Evolutionary conservation across 768 basidiomycete genomes (phyloP).

Genomic region (Boletales sp.): DNA sequence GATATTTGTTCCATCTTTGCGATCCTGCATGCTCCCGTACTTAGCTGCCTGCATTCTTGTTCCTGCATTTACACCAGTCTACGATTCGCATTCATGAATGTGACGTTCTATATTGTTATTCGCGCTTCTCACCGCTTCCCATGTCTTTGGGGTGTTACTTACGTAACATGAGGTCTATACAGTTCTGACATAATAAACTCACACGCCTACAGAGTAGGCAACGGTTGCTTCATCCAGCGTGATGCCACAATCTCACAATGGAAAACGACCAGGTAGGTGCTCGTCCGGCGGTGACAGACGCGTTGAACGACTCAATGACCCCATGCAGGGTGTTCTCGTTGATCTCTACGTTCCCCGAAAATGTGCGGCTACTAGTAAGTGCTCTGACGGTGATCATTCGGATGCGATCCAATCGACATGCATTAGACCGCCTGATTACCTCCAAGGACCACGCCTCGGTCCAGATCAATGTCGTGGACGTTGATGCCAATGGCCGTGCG

Average conservation of each 20-base stretch:
- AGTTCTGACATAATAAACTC: slow-evolving; percentile 28
- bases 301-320: slow-evolving; percentile 1
- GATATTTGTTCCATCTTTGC: slow-evolving; percentile 13
- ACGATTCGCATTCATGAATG: slow-evolving; percentile 18
- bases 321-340: slow-evolving; percentile 85
- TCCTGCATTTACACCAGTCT: slow-evolving; percentile 14
- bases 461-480: slow-evolving; percentile 92
- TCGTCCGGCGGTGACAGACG: not conserved
- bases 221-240: not conserved
- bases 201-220: slow-evolving; percentile 21
- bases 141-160: not conserved
- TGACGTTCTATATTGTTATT: slow-evolving; percentile 10
- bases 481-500: slow-evolving; percentile 85
- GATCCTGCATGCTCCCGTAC: slow-evolving; percentile 13
- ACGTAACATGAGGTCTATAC: slow-evolving; percentile 18
- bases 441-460: slow-evolving; percentile 99
- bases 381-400: not conserved
- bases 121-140: slow-evolving; percentile 2
- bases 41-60: slow-evolving; percentile 23
- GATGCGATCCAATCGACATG: not conserved
- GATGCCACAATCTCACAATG: slow-evolving; percentile 46
- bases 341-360: slow-evolving; percentile 99
- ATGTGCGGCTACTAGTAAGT: slow-evolving; percentile 94
- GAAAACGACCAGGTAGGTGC: slow-evolving; percentile 84
- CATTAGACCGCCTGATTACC: slow-evolving; percentile 91